phyloP scores from a whole-genome alignment of 169 alveolate genomes.

The Eimeria acervulina region DNA sequence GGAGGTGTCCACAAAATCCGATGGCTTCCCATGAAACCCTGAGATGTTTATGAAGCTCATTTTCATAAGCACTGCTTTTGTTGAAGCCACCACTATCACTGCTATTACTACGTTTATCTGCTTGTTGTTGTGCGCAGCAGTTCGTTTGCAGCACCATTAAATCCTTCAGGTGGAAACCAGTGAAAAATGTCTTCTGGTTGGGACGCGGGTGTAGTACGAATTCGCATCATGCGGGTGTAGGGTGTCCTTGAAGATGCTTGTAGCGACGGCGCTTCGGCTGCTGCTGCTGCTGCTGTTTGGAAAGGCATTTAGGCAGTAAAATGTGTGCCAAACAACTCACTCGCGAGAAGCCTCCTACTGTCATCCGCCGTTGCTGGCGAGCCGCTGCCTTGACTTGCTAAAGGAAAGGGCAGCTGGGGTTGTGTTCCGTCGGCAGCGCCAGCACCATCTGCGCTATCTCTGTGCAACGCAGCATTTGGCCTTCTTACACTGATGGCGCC shows the following conservation, averaged over 20 bases:
- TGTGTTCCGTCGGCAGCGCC: not conserved
- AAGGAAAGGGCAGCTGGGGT: not conserved
- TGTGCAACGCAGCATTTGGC: not conserved
- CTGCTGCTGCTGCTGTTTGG: not conserved
- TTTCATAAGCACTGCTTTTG: not conserved
- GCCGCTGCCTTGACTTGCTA: not conserved
- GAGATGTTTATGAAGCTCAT: not conserved
- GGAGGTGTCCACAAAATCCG: slow-evolving; percentile 86
- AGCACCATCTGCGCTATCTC: not conserved
- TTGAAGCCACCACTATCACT: not conserved
- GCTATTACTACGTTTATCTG: not conserved
- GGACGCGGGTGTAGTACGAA: not conserved
- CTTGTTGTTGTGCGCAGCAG: not conserved
- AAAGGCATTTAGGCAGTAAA: not conserved
- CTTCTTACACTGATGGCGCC: not conserved
- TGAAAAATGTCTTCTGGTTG: slow-evolving; percentile 77
- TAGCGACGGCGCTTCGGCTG: not conserved
- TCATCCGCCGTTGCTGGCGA: not conserved
- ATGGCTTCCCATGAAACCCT: slow-evolving; percentile 88
- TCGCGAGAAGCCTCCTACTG: not conserved
- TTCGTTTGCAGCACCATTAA: not conserved
- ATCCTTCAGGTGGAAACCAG: slow-evolving; percentile 81
- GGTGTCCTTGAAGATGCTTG: not conserved
- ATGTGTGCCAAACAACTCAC: not conserved
- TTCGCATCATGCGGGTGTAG: not conserved